phyloP scores from a whole-genome alignment of 305 asterid genomes.

The Striga hermonthica region DNA sequence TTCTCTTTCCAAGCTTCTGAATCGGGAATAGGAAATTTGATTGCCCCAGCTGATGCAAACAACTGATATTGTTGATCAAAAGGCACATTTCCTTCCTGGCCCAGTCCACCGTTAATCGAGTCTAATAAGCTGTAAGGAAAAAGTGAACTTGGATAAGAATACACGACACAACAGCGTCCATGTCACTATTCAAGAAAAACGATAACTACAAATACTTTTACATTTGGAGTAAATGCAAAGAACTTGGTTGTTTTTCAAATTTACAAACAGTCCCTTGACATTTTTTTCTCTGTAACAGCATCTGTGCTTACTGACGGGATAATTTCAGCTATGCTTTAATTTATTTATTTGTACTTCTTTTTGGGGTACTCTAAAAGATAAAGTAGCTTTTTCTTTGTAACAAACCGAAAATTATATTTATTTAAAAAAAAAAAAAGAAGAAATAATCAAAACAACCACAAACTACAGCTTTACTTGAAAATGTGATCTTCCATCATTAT shows the following conservation, averaged over 20 bases:
- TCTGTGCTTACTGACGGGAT: background rate
- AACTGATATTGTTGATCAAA: slow-evolving; percentile 68
- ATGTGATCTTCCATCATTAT: slow-evolving; percentile 84
- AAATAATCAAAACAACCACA: background rate
- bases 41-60: slow-evolving; percentile 94
- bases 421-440: slow-evolving; percentile 11
- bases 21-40: slow-evolving; percentile 74
- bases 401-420: background rate
- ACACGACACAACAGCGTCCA: slow-evolving; percentile 7
- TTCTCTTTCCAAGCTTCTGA: slow-evolving; percentile 96
- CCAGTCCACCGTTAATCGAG: slow-evolving; percentile 63
- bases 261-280: background rate
- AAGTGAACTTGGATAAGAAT: slow-evolving; percentile 31
- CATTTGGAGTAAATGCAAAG: background rate
- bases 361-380: too few species aligned
- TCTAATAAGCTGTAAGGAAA: slow-evolving; percentile 58
- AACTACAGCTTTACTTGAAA: slow-evolving; percentile 47
- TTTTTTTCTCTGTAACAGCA: background rate
- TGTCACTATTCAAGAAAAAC: slow-evolving; percentile 20
- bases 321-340: too few species aligned
- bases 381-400: background rate
- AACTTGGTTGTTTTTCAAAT: background rate
- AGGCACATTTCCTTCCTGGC: slow-evolving; percentile 67
- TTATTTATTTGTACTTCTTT: too few species aligned
- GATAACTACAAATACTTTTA: background rate